Conservation (phyloP, 352 stramenopile genomes). For the Phytophthora sojae region DNA sequence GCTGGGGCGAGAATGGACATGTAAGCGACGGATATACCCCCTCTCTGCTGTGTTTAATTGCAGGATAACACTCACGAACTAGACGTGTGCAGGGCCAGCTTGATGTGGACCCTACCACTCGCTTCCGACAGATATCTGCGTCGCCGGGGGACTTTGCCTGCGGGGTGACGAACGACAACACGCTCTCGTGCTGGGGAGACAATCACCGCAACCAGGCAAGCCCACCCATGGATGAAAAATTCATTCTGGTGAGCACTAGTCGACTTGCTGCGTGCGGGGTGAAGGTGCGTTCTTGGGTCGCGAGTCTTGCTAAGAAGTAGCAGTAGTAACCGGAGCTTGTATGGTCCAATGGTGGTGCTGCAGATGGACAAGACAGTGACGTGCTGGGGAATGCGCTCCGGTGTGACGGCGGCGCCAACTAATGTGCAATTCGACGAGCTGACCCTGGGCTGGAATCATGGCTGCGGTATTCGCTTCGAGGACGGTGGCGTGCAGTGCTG, state of each 20-base stretch:
- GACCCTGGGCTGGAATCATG: conserved; percentile 77
- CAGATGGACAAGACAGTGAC: conserved; percentile 61
- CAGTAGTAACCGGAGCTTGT: neutral
- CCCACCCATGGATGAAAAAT: conserved; percentile 55
- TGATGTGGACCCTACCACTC: conserved; percentile 41
- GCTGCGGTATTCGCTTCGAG: conserved; percentile 74
- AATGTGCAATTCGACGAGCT: conserved; percentile 73
- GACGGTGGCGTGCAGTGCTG: conserved; percentile 71
- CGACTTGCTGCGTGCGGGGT: conserved; percentile 68
- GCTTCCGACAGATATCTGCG: conserved; percentile 73
- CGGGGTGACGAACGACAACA: conserved; percentile 63
- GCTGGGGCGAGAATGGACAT: conserved; percentile 75
- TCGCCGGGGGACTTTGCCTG: conserved; percentile 72
- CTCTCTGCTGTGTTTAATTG: neutral
- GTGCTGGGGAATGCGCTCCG: conserved; percentile 80
- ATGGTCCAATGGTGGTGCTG: conserved; percentile 15
- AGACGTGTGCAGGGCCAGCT: conserved; percentile 52
- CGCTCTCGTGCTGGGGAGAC: conserved; percentile 77
- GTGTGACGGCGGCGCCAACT: conserved; percentile 59
- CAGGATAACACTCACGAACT: conserved; percentile 4
- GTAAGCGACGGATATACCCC: conserved; percentile 25
- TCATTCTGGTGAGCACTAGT: conserved; percentile 74
- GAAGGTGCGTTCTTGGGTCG: conserved; percentile 37
- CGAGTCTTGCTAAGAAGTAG: neutral
- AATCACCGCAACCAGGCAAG: conserved; percentile 70